phyloP scores from a whole-genome alignment of 2,329 filamentous ascomycete species.

The Cladobotryum protrusum region DNA sequence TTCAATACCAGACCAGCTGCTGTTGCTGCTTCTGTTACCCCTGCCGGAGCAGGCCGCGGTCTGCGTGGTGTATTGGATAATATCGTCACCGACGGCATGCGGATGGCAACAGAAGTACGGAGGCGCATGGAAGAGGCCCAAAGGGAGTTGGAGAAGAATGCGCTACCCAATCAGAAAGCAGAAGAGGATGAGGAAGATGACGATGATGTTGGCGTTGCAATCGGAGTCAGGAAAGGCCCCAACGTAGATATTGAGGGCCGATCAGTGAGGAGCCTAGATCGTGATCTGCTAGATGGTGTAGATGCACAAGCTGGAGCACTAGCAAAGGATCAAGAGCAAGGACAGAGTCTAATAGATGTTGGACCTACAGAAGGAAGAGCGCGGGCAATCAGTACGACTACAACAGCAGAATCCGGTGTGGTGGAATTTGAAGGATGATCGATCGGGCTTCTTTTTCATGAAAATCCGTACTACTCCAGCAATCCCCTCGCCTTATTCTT shows the following conservation, averaged over 20 bases:
- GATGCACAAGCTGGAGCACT: slow-evolving; percentile 60
- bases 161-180: slow-evolving; percentile 54
- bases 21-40: slow-evolving; percentile 33
- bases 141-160: slow-evolving; percentile 80
- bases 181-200: slow-evolving; percentile 69
- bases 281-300: slow-evolving; percentile 66
- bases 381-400: slow-evolving; percentile 21
- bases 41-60: slow-evolving; percentile 56
- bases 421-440: slow-evolving; percentile 38
- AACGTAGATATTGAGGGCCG: slow-evolving; percentile 54
- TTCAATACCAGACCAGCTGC: slow-evolving; percentile 38
- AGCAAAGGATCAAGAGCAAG: slow-evolving; percentile 25
- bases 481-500: background rate
- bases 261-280: slow-evolving; percentile 60
- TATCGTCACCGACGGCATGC: slow-evolving; percentile 95
- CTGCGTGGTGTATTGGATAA: slow-evolving; percentile 91
- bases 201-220: slow-evolving; percentile 42
- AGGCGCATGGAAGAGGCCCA: slow-evolving; percentile 94
- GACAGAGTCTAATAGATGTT: slow-evolving; percentile 30
- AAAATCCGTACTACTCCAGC: too few species aligned
- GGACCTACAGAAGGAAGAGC: slow-evolving; percentile 21
- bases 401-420: slow-evolving; percentile 29
- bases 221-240: slow-evolving; percentile 32
- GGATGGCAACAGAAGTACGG: slow-evolving; percentile 86
- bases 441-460: background rate